Conservation (phyloP, 1,284 basidiomycete species). For the Moesziomyces aphidis region DNA sequence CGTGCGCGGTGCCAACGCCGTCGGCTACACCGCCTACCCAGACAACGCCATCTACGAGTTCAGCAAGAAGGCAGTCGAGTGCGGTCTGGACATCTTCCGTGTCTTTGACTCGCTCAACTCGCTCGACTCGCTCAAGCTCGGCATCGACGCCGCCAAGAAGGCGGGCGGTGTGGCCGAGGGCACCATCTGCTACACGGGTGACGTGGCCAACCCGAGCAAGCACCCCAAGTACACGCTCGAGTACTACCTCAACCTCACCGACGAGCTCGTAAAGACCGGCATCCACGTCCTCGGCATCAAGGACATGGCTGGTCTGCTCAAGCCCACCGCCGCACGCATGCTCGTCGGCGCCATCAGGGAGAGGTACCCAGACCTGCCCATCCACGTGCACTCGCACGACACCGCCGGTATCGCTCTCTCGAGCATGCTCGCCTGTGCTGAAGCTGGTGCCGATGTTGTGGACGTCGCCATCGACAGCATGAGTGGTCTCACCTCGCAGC, state of each 20-base stretch:
- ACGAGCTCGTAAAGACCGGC: slow-evolving; percentile 92
- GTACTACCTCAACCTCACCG: slow-evolving; percentile 97
- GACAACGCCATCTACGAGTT: slow-evolving; percentile 98
- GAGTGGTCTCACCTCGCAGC: slow-evolving; percentile 98
- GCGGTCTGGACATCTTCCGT: slow-evolving; percentile 99
- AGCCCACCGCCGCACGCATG: slow-evolving; percentile 91
- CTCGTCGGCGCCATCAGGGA: slow-evolving; percentile 93
- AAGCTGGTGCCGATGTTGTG: slow-evolving; percentile 96
- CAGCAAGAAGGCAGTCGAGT: slow-evolving; percentile 87
- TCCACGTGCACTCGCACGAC: slow-evolving; percentile 99
- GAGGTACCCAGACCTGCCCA: slow-evolving; percentile 96
- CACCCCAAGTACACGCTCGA: slow-evolving; percentile 93
- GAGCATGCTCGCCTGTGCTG: slow-evolving; percentile 94
- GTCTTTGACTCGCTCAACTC: slow-evolving; percentile 91
- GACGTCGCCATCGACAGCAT: slow-evolving; percentile 97
- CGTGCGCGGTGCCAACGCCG: slow-evolving; percentile 98
- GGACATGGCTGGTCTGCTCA: slow-evolving; percentile 99
- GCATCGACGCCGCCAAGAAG: slow-evolving; percentile 98
- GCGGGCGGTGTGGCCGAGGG: slow-evolving; percentile 93
- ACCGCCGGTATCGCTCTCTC: slow-evolving; percentile 98
- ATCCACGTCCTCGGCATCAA: slow-evolving; percentile 99
- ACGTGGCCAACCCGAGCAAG: slow-evolving; percentile 93
- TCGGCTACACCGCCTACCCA: slow-evolving; percentile 98
- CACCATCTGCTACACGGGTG: slow-evolving; percentile 97
- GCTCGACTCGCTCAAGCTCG: slow-evolving; percentile 65